Percentiles rank a stretch among this genome's conserved stretches.
These are phyloP conservation scores for Diplogelasinospora grovesii DNA, from an alignment of 495 filamentous ascomycete species.

Conservation along the genomic window DNA sequence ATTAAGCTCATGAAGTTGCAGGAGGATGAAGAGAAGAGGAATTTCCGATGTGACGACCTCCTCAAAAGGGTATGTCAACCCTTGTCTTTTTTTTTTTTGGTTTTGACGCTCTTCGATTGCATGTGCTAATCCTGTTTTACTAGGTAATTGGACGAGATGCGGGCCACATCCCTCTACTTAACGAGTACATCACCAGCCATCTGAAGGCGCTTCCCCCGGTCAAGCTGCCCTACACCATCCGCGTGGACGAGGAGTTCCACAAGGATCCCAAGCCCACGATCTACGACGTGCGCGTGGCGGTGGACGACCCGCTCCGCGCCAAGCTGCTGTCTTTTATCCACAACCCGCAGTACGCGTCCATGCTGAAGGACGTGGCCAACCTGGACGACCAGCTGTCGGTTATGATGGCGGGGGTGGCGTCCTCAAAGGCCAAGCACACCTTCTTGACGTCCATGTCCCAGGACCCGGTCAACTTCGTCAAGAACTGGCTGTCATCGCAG, in stretches of 20 bases:
- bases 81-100: neutral
- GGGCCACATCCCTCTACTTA: conserved; percentile 84
- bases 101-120: too few relatives aligned
- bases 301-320: conserved; percentile 74
- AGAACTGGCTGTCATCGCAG: conserved; percentile 80
- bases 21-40: conserved; percentile 88
- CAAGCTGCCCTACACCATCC: conserved; percentile 85
- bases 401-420: conserved; percentile 66
- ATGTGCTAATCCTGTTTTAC: conserved; percentile 11
- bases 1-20: conserved; percentile 77
- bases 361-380: conserved; percentile 60
- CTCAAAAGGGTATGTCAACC: conserved; percentile 55
- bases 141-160: conserved; percentile 74
- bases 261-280: conserved; percentile 58
- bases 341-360: conserved; percentile 49
- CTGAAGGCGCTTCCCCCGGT: conserved; percentile 75
- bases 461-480: conserved; percentile 77
- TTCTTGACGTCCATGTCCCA: conserved; percentile 70
- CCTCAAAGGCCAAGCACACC: conserved; percentile 76
- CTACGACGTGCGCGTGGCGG: conserved; percentile 79
- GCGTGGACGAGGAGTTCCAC: conserved; percentile 82
- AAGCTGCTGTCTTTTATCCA: conserved; percentile 55
- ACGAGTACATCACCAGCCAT: conserved; percentile 66
- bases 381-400: conserved; percentile 81
- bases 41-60: conserved; percentile 80